Evolutionary conservation across 2,329 filamentous ascomycete genomes (phyloP), one percentile per base, ranked within the genome.

Genomic region (Epichloe coenophiala): DNA sequence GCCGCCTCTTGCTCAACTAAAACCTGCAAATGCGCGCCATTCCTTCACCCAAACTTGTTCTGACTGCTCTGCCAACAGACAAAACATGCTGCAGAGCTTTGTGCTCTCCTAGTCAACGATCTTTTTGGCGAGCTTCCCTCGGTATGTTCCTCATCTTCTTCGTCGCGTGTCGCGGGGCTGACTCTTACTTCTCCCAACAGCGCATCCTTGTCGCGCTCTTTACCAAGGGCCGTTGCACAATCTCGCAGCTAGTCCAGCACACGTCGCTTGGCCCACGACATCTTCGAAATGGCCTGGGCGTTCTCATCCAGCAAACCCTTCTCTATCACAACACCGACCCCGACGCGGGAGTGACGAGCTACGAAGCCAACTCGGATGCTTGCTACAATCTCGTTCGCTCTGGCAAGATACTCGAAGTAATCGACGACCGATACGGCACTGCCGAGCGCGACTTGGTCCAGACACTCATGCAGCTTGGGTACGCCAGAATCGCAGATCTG

Each of bases 51-150:
- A 37, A 11, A 19, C 54, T 52, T 49, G 50, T 35, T 50, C 60
- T 63, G 51, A 65, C 58, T 51, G 42, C 45, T 49, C 21, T 46
- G 41, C 47, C 53, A n/a, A 19, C 55, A 84, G 80, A 81, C 80
- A 54, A 81, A 88, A 72, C 79, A 86, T 65, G 77, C 86, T 58
- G 81, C 85, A 62, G 88, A 96, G 78, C 86, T 97, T 63, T 95
- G 88, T 74, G 80, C 84, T 72, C 81, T 95, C 65, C 78, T 96
- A 56, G 84, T 97, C 56, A 83, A 89, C 64, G 89, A 96, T 65
- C 77, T 87, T 53, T 93, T 93, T 67, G 93, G 93, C 63, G 87
- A 95, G 71, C 81, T 97, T 53, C 88, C 89, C 55, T 88, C 88
- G 65, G 91, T 96, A 85, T 47, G 21, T 47, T 48, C 15, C 37